A percentile compares a stretch with the other conserved stretches of the same genome.
phyloP scores from a whole-genome alignment of 2,329 filamentous ascomycete species.

The Madurella fahalii region DNA sequence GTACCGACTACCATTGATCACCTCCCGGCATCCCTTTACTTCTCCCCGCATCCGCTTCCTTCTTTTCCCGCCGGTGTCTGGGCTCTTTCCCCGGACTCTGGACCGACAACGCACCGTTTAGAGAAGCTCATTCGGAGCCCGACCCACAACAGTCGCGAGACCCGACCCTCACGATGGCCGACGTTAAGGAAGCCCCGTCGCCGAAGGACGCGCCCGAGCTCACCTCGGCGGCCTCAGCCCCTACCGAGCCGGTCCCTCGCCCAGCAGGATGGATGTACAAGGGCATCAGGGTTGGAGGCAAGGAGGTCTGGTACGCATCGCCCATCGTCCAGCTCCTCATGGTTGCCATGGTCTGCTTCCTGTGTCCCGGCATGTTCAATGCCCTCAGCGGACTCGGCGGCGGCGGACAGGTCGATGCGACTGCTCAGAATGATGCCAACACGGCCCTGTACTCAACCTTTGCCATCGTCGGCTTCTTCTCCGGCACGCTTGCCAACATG shows the following conservation, averaged over 20 bases:
- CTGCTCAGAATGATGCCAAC: constrained; percentile 59
- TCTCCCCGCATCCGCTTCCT: not conserved
- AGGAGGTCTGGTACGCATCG: constrained; percentile 66
- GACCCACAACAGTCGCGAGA: not conserved
- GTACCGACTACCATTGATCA: constrained; percentile 1
- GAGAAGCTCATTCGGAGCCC: not conserved
- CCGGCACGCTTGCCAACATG: constrained; percentile 73
- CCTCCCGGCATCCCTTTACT: not conserved
- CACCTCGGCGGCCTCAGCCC: not conserved
- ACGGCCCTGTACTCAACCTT: constrained; percentile 71
- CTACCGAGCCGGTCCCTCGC: constrained; percentile 27
- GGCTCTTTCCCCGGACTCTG: not conserved
- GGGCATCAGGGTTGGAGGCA: constrained; percentile 49
- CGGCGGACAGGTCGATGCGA: constrained; percentile 51
- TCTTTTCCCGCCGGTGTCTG: not conserved
- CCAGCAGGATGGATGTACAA: constrained; percentile 66
- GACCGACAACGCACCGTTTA: not conserved
- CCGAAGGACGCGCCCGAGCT: constrained; percentile 6
- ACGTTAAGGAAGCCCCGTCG: constrained; percentile 15
- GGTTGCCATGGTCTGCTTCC: constrained; percentile 66
- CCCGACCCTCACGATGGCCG: constrained; percentile 14
- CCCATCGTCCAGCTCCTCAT: constrained; percentile 68
- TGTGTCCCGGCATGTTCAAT: constrained; percentile 66
- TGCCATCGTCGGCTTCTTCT: constrained; percentile 63
- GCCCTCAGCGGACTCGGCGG: constrained; percentile 58